Percentiles rank a stretch among this genome's conserved stretches.
These are phyloP conservation scores for Xylaria longipes DNA, from an alignment of 495 filamentous ascomycete species.

Conservation along the genomic window DNA sequence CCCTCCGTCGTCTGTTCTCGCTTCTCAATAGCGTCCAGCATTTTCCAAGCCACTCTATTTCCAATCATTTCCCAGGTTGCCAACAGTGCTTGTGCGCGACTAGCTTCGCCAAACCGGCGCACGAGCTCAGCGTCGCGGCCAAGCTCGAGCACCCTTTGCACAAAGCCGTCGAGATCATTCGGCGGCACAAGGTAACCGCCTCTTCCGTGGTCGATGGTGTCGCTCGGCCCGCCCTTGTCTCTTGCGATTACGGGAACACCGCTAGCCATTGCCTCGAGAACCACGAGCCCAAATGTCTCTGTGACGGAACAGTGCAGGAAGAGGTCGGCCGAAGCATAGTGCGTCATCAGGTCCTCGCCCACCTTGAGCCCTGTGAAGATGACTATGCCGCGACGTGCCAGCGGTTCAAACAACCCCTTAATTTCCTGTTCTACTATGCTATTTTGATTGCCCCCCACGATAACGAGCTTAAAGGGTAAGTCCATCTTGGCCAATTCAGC, in stretches of 20 bases:
- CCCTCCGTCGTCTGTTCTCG: slow-evolving; percentile 30
- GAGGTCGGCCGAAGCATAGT: slow-evolving; percentile 66
- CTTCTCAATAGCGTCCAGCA: slow-evolving; percentile 57
- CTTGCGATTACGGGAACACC: slow-evolving; percentile 68
- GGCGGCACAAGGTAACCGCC: slow-evolving; percentile 65
- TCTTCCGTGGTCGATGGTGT: slow-evolving; percentile 61
- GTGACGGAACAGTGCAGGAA: slow-evolving; percentile 71
- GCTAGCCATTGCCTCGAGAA: slow-evolving; percentile 70
- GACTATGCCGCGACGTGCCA: slow-evolving; percentile 54
- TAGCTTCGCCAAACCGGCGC: slow-evolving; percentile 44
- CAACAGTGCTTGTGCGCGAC: slow-evolving; percentile 58
- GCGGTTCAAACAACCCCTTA: slow-evolving; percentile 54
- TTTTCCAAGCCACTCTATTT: slow-evolving; percentile 64
- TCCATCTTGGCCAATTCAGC: slow-evolving; percentile 56
- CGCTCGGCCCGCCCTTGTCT: slow-evolving; percentile 68
- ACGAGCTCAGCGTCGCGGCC: slow-evolving; percentile 47
- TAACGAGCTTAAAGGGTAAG: slow-evolving; percentile 62
- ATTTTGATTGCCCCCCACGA: slow-evolving; percentile 69
- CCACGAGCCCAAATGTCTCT: slow-evolving; percentile 70
- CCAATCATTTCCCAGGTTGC: slow-evolving; percentile 71
- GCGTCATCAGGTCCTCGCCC: slow-evolving; percentile 58
- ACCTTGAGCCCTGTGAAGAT: slow-evolving; percentile 64
- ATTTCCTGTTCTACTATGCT: slow-evolving; percentile 61
- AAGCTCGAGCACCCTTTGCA: slow-evolving; percentile 50
- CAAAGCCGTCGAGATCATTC: slow-evolving; percentile 59